phyloP scores from a whole-genome alignment of 1,284 basidiomycete species.

The Leccinum huronense region DNA sequence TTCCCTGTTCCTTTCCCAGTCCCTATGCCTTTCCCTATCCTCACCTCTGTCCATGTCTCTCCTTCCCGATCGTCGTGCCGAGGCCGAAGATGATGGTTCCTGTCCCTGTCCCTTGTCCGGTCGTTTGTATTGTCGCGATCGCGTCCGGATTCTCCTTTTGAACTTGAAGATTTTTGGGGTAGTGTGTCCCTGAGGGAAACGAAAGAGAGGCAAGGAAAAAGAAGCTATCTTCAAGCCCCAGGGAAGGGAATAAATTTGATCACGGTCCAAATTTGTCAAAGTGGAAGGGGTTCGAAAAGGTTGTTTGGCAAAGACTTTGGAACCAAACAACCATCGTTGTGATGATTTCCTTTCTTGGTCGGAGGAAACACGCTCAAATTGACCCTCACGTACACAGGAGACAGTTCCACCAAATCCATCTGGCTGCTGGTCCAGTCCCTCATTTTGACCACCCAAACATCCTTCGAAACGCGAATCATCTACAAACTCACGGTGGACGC shows the following conservation, averaged over 20 bases:
- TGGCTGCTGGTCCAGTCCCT: conserved; percentile 70
- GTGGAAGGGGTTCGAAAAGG: background rate
- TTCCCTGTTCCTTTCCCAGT: background rate
- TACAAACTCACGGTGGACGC: conserved; percentile 45
- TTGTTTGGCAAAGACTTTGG: conserved; percentile 32
- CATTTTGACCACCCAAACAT: conserved; percentile 40
- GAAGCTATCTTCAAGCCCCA: background rate
- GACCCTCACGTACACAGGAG: conserved; percentile 40
- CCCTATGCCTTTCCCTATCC: conserved; percentile 8
- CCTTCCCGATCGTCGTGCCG: conserved; percentile 8
- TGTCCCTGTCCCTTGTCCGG: conserved; percentile 11
- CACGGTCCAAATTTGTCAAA: background rate
- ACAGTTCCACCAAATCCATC: conserved; percentile 46
- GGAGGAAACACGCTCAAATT: conserved; percentile 62
- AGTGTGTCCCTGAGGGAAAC: conserved; percentile 23
- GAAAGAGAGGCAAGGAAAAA: background rate
- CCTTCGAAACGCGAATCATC: conserved; percentile 50
- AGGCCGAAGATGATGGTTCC: conserved; percentile 9
- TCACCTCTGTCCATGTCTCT: background rate
- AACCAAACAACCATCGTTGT: conserved; percentile 28
- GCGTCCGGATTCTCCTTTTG: conserved; percentile 12
- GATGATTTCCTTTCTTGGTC: too few species aligned
- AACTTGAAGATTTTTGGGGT: conserved; percentile 22
- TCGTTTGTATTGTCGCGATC: conserved; percentile 18
- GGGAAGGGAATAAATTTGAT: background rate